phyloP scores from a whole-genome alignment of 768 basidiomycete species.

The Suillus alpinus region DNA sequence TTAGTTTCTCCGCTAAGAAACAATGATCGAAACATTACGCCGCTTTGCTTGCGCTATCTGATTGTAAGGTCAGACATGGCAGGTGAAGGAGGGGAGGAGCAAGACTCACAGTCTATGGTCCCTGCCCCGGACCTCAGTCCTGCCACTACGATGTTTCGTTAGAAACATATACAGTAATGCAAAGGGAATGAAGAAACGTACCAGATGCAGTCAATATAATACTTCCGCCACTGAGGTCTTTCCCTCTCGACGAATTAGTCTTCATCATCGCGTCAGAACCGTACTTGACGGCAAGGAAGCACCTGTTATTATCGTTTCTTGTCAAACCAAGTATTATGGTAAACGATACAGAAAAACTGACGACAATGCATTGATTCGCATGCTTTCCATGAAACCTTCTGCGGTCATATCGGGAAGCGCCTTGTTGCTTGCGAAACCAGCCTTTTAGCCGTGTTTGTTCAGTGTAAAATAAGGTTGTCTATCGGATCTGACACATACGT shows the following conservation, averaged over 20 bases:
- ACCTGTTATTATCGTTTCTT: slow-evolving; percentile 40
- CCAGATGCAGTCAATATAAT: slow-evolving; percentile 87
- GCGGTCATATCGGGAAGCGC: slow-evolving; percentile 52
- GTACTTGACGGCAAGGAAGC: slow-evolving; percentile 87
- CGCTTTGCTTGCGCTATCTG: slow-evolving; percentile 91
- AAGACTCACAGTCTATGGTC: slow-evolving; percentile 67
- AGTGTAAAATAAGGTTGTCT: background rate
- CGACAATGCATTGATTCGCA: slow-evolving; percentile 78
- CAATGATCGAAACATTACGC: slow-evolving; percentile 48
- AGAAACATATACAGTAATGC: background rate
- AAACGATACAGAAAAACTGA: slow-evolving; percentile 23
- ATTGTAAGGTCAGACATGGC: slow-evolving; percentile 17
- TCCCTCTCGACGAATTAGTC: slow-evolving; percentile 63
- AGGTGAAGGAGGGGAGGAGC: background rate
- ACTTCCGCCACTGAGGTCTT: slow-evolving; percentile 69
- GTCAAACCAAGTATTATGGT: slow-evolving; percentile 3
- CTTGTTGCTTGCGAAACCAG: slow-evolving; percentile 53
- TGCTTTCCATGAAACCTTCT: slow-evolving; percentile 68
- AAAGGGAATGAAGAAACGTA: slow-evolving; percentile 29
- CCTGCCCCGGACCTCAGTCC: slow-evolving; percentile 84
- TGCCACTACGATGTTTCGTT: slow-evolving; percentile 53
- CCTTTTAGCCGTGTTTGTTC: slow-evolving; percentile 39
- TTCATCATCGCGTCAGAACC: slow-evolving; percentile 80
- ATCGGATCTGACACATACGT: slow-evolving; percentile 47
- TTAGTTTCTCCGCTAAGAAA: slow-evolving; percentile 7